Evolutionary conservation across 805 yeast species (phyloP).

Genomic region (Komagataella pseudopastoris): DNA sequence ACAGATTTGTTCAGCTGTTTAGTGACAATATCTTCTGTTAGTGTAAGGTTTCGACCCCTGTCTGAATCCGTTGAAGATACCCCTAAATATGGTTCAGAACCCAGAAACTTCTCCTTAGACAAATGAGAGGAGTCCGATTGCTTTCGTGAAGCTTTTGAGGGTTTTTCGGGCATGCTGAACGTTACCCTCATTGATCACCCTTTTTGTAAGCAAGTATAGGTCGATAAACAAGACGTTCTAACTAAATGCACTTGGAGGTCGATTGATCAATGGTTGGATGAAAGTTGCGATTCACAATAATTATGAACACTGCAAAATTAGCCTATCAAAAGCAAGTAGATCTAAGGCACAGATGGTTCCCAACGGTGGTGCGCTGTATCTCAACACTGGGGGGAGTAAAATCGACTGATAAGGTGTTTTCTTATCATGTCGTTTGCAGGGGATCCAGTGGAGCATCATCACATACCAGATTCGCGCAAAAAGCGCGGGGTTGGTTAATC

Average conservation of each 20-base stretch:
- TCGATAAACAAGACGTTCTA: not conserved
- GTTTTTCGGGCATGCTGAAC: not conserved
- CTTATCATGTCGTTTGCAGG: not conserved
- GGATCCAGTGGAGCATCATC: not conserved
- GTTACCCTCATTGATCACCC: not conserved
- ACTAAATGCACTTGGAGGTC: not conserved
- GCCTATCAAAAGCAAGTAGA: not conserved
- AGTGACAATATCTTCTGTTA: not conserved
- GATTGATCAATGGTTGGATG: not conserved
- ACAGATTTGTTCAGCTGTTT: not conserved
- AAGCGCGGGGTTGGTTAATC: not conserved
- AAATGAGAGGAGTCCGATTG: not conserved
- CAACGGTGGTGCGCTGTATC: not conserved
- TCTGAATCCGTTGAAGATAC: not conserved
- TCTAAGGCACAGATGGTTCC: not conserved
- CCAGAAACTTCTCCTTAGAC: not conserved
- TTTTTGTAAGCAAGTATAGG: not conserved
- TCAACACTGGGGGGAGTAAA: not conserved
- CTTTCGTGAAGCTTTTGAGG: not conserved
- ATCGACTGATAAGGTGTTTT: not conserved
- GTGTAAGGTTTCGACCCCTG: not conserved
- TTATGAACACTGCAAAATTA: not conserved
- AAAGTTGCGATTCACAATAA: not conserved
- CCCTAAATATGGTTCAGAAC: not conserved
- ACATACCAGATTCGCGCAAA: not conserved